Base-by-base conservation (phyloP, 768 basidiomycete species). In the Podaxis mareebaensis region DNA sequence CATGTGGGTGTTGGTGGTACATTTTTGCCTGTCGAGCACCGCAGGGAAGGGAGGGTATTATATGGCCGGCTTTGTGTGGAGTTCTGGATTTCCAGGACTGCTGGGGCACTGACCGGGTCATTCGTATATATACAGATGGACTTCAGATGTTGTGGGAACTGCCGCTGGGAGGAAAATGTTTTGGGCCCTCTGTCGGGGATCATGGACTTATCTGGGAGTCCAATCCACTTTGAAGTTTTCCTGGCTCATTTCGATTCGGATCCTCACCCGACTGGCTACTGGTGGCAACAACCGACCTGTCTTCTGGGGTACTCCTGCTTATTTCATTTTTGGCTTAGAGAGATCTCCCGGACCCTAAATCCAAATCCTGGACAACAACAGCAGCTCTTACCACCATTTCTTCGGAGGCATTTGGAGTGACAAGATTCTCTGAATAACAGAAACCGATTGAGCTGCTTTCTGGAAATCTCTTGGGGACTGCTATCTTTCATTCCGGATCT, bases 91-190 rank as follows among this genome's bases (percentile, higher is more conserved):
- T 13, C 42, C 12, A 33, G 52, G 30, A 33, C 26, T 33, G 24
- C 15, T n/a, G 30, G 33, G 8, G 33, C 8, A 1, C 33, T 33
- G 8, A 33, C 38, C 22, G 36, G 12, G 2, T 11, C 13, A 22
- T 10, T 36, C 20, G 22, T 56, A 38, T 38, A 40, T n/a, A 55
- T 40, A 12, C 10, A 12, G 22, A 36, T 11, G 17, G 54, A 40
- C 54, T 24, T n/a, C 15, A 39, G 39, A 36, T 56, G 54, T 42
- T 56, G 15, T 56, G 54, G 54, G 39, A 56, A 40, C 36, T 56
- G 36, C 20, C 54, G 54, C 28, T 36, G 52, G 24, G 30, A 53
- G 17, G 52, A 53, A 53, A 12, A 13, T 24, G 22, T 51, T 24
- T 24, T 46, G 20, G 7, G 44, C 17, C 7, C 17, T 51, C 12